These are phyloP conservation scores for Orbilia brochopaga DNA, from an alignment of 2,329 filamentous ascomycete species.

Conservation along the genomic window DNA sequence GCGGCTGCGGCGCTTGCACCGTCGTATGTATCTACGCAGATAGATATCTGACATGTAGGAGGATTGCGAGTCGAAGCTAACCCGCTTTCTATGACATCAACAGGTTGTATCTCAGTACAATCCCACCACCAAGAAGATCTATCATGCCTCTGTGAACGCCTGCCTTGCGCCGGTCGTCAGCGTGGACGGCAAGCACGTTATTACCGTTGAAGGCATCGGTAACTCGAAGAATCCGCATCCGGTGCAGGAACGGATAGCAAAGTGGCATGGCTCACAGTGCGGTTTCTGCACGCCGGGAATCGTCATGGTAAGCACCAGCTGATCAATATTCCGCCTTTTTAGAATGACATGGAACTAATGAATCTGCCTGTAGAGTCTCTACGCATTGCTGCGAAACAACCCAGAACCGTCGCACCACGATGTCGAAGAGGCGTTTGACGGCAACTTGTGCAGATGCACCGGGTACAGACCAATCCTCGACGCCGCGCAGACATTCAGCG, in stretches of 20 bases:
- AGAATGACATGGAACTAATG: too few relatives aligned
- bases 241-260: slow-evolving; percentile 86
- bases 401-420: slow-evolving; percentile 77
- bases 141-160: slow-evolving; percentile 95
- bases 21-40: slow-evolving; percentile 65
- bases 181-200: slow-evolving; percentile 95
- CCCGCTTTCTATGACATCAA: background rate
- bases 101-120: slow-evolving; percentile 87
- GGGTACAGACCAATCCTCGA: slow-evolving; percentile 94
- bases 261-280: slow-evolving; percentile 89
- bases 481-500: slow-evolving; percentile 86
- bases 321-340: background rate
- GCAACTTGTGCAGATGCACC: slow-evolving; percentile 93
- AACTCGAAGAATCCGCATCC: slow-evolving; percentile 86
- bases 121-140: slow-evolving; percentile 87
- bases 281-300: slow-evolving; percentile 97
- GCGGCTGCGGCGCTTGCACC: slow-evolving; percentile 94
- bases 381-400: slow-evolving; percentile 88
- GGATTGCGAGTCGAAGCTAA: background rate
- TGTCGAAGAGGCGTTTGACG: slow-evolving; percentile 95
- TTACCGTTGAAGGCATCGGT: slow-evolving; percentile 96
- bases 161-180: slow-evolving; percentile 91
- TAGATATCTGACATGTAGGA: background rate
- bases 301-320: slow-evolving; percentile 73
- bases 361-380: slow-evolving; percentile 80